Evolutionary conservation across 306 rosid genomes (phyloP).

Genomic region (Clitoria ternatea): DNA sequence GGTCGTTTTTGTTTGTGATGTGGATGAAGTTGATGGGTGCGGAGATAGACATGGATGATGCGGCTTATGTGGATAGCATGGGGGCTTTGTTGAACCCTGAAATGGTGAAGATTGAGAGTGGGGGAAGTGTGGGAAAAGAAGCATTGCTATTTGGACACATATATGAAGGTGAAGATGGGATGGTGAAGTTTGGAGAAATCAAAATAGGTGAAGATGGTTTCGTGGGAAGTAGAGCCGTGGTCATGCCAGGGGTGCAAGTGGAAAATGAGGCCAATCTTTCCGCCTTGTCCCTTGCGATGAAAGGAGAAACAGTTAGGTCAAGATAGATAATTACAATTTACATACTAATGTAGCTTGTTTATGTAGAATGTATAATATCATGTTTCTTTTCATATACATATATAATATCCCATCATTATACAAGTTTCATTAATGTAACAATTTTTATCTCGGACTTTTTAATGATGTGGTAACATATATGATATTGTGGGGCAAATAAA

Average conservation of each 20-base stretch:
- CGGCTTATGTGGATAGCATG: conserved; percentile 67
- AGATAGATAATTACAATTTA: no score
- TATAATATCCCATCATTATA: neutral
- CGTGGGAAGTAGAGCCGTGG: conserved; percentile 78
- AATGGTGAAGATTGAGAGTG: conserved; percentile 83
- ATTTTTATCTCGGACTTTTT: neutral
- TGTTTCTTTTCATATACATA: neutral
- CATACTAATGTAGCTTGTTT: no score
- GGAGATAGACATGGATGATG: conserved; percentile 46
- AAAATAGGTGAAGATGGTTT: conserved; percentile 70
- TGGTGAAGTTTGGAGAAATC: conserved; percentile 72
- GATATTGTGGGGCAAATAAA: neutral
- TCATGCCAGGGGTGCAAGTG: conserved; percentile 76
- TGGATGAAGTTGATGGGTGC: conserved; percentile 98
- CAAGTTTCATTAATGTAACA: neutral
- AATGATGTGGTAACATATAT: neutral
- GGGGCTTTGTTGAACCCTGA: conserved; percentile 83
- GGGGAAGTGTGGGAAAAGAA: conserved; percentile 81
- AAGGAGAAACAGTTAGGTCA: conserved; percentile 64
- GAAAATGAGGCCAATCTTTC: conserved; percentile 56
- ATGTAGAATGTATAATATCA: no score
- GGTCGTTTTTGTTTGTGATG: conserved; percentile 52
- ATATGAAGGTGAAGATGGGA: conserved; percentile 85
- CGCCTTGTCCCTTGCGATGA: conserved; percentile 78
- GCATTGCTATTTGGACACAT: conserved; percentile 83